Percentiles rank a stretch among this genome's conserved stretches.
phyloP scores from a whole-genome alignment of 2,329 filamentous ascomycete genomes.

The Microcyclospora pomicola region DNA sequence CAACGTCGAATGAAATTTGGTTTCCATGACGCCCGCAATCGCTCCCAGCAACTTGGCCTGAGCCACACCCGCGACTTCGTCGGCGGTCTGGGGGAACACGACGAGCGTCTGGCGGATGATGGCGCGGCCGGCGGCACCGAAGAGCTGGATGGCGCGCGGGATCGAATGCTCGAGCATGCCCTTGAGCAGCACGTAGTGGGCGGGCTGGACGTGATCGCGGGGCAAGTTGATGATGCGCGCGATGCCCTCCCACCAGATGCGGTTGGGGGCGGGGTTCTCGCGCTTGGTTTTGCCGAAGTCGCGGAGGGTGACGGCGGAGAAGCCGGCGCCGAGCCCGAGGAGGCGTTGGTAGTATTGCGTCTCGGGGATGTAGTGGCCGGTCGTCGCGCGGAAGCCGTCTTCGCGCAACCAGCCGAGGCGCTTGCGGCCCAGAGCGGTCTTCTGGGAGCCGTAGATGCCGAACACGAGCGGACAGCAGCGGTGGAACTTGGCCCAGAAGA shows the following conservation, averaged over 20 bases:
- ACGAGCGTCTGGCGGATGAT: slow-evolving; percentile 39
- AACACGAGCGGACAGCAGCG: slow-evolving; percentile 73
- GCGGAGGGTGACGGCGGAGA: slow-evolving; percentile 65
- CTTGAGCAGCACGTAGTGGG: slow-evolving; percentile 38
- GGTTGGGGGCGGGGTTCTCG: slow-evolving; percentile 60
- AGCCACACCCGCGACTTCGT: too few species aligned
- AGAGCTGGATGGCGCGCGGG: slow-evolving; percentile 64
- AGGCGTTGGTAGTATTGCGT: slow-evolving; percentile 67
- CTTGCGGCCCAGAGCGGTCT: slow-evolving; percentile 50
- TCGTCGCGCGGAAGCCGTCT: slow-evolving; percentile 2
- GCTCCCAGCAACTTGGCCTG: too few species aligned
- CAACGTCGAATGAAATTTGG: too few species aligned
- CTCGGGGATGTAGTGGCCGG: slow-evolving; percentile 1
- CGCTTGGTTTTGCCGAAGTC: slow-evolving; percentile 61
- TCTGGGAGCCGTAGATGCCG: slow-evolving; percentile 64
- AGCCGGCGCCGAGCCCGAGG: slow-evolving; percentile 72
- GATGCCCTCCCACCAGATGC: slow-evolving; percentile 70
- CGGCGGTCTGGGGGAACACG: slow-evolving; percentile 6
- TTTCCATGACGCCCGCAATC: too few species aligned
- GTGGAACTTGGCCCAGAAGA: slow-evolving; percentile 77
- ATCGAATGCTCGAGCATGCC: slow-evolving; percentile 49
- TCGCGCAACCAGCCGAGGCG: slow-evolving; percentile 60
- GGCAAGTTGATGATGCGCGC: slow-evolving; percentile 66
- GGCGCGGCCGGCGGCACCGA: slow-evolving; percentile 61
- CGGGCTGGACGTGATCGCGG: slow-evolving; percentile 32